Percentiles rank a stretch among this genome's conserved stretches.
Evolutionary conservation across 2,329 filamentous ascomycete genomes (phyloP).

Genomic region (Aspergillus viridinutans): DNA sequence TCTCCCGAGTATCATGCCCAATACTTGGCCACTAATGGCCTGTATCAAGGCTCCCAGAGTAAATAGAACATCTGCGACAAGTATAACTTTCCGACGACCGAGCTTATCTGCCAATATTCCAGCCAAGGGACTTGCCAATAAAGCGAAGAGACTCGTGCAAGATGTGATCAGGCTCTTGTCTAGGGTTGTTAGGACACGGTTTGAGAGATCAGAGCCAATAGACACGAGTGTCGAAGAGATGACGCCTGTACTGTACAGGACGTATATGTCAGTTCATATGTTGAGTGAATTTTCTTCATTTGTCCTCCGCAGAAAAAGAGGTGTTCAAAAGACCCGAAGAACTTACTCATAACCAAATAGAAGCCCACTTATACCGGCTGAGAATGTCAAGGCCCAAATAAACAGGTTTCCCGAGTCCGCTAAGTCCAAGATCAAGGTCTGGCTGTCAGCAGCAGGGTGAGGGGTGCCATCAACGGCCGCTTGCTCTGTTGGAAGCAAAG

Average conservation of each 20-base stretch:
- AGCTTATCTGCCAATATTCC: slow-evolving; percentile 49
- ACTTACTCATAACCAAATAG: slow-evolving; percentile 59
- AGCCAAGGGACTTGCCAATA: slow-evolving; percentile 53
- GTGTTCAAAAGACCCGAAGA: not conserved
- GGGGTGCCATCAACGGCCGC: slow-evolving; percentile 4
- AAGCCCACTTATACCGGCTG: slow-evolving; percentile 55
- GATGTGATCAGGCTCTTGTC: slow-evolving; percentile 59
- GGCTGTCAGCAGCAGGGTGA: slow-evolving; percentile 10
- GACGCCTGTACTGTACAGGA: slow-evolving; percentile 50
- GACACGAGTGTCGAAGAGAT: slow-evolving; percentile 59
- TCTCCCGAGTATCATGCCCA: slow-evolving; percentile 44
- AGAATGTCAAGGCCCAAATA: slow-evolving; percentile 54
- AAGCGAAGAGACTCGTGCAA: slow-evolving; percentile 54
- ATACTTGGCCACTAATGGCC: slow-evolving; percentile 37
- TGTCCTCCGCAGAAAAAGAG: not conserved
- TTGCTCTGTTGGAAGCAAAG: slow-evolving; percentile 25
- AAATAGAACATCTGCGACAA: slow-evolving; percentile 45
- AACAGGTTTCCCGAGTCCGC: slow-evolving; percentile 38
- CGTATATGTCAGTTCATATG: slow-evolving; percentile 12
- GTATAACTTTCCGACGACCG: slow-evolving; percentile 46
- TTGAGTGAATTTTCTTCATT: not conserved
- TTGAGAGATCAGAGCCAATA: slow-evolving; percentile 51
- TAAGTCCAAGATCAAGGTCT: slow-evolving; percentile 8
- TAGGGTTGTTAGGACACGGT: slow-evolving; percentile 47
- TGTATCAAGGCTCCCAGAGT: slow-evolving; percentile 43